These are phyloP conservation scores for Epichloe sp. DNA, from an alignment of 2,329 filamentous ascomycete species.

Conservation along the genomic window DNA sequence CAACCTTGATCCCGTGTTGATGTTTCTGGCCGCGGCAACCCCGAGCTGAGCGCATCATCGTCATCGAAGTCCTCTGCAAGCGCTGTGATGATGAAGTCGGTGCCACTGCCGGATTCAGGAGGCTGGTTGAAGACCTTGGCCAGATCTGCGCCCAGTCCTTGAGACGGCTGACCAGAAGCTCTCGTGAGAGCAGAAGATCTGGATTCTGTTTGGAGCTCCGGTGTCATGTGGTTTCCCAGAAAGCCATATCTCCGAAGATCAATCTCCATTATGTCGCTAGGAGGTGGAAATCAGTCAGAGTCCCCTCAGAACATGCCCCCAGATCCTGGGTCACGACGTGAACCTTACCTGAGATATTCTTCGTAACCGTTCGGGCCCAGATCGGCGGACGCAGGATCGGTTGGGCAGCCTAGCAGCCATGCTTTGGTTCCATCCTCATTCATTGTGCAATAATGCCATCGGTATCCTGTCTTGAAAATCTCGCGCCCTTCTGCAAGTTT, in stretches of 20 bases:
- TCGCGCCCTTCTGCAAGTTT: slow-evolving; percentile 89
- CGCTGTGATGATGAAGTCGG: slow-evolving; percentile 85
- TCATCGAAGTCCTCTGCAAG: slow-evolving; percentile 64
- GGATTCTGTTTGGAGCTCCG: slow-evolving; percentile 38
- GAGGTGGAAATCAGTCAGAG: not conserved
- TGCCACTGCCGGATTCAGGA: slow-evolving; percentile 71
- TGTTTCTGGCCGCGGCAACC: slow-evolving; percentile 33
- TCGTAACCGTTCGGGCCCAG: slow-evolving; percentile 61
- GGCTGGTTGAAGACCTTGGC: slow-evolving; percentile 76
- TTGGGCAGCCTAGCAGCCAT: slow-evolving; percentile 88
- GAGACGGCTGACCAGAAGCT: slow-evolving; percentile 40
- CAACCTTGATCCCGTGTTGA: slow-evolving; percentile 35
- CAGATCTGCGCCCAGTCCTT: slow-evolving; percentile 70
- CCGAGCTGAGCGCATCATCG: slow-evolving; percentile 45
- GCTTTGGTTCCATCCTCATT: slow-evolving; percentile 92
- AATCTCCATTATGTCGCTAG: slow-evolving; percentile 77
- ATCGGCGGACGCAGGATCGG: slow-evolving; percentile 53
- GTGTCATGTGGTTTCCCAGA: slow-evolving; percentile 60
- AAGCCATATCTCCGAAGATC: slow-evolving; percentile 87
- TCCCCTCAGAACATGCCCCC: not conserved
- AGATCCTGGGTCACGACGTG: not conserved
- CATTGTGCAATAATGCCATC: slow-evolving; percentile 97
- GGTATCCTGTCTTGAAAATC: slow-evolving; percentile 80
- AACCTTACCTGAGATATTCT: slow-evolving; percentile 59
- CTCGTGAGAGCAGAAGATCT: slow-evolving; percentile 35